Evolutionary conservation across 2,329 filamentous ascomycete species (phyloP), one percentile per base, ranked within the genome.

Genomic region (Thielaviopsis populi): DNA sequence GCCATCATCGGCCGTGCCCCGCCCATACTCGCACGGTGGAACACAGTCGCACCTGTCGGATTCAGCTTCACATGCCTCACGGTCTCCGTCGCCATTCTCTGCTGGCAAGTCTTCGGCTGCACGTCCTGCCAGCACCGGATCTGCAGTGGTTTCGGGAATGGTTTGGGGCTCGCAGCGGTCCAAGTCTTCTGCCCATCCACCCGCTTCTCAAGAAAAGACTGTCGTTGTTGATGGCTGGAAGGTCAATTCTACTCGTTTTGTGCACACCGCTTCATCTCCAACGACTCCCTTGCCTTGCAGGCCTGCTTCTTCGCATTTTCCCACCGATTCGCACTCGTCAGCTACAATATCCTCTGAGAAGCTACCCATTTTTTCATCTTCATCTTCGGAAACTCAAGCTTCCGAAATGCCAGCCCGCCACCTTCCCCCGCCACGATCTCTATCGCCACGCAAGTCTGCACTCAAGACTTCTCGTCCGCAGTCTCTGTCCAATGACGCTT

Each of bases 391-490:
- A 5, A 56, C 24, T 33, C 46, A 37, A 13, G 43, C n/a, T 22
- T 19, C 59, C 19, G 48, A 63, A 22, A 65, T 68, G 30, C 40
- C 40, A 24, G 42, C 65, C 19, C 66, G 64, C 46, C 67, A 68
- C 30, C 58, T 66, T 33, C 88, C 88, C 5, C 84, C 86, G 24
- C 77, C 83, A 37, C 80, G 88, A 59, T 89, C 87, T 4, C 76
- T 87, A 11, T 91, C 88, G 0, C 88, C 88, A 10, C 83, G 84
- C 56, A 92, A 92, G 71, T 90, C 88, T 1, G 88, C 87, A 1
- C 70, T 91, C 67, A 91, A 91, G 71, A 19, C 33, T 46, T 43
- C 43, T 30, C 41, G 53, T 42, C 30, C 53, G 10, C 27, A 56
- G 13, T 50, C 24, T 17, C 15, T 17, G 19, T 61, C 43, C n/a